Base-by-base conservation (phyloP, 495 filamentous ascomycete genomes). In the Hyaloscypha hepaticicola region DNA sequence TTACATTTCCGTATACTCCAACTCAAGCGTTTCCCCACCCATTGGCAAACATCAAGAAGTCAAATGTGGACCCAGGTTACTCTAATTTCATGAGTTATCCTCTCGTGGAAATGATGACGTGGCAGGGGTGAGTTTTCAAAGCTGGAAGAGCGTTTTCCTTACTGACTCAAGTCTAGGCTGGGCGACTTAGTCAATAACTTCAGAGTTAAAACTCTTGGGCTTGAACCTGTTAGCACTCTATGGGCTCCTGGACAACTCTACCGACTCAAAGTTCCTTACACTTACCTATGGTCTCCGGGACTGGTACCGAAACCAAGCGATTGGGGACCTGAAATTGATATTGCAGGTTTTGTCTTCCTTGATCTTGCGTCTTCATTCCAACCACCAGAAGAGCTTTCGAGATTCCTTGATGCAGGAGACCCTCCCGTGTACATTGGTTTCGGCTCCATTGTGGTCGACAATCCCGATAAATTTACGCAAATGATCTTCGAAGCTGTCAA, bases 51-150 rank as follows among this genome's bases (percentile, higher is more conserved):
- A 84, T 91, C 53, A 83, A 85, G 60, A 83, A 79, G 41, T 80
- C 79, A 16, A 87, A 89, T 68, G 80, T 86, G 3, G 83, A 87
- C 60, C 77, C 80, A 8, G 80, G 77, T 56, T 87, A 87, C 63
- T 84, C 87, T 6, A 92, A 92, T 76, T 90, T 90, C 66, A 85
- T 91, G 58, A 85, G 83, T 11, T 92, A 91, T 70, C 84, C 88
- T 1, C 76, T 91, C 38, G 88, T 88, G 16, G 86, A 89, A 52
- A 61, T 66, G 68, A 78, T 77, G 74, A 78, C 76, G 25, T 79
- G 77, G 77, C 77, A 79, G 67, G 84, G 85, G 67, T 59, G 34
- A 62, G 62, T 64, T 12, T 38, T 22, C 4, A 4, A 16, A 45
- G 38, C 38, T 45, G 16, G 11, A 16, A 27, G 19, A n/a, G 9